Evolutionary conservation across 139 green algal species (phyloP), one percentile per base, ranked within the genome.

Genomic region (Zygnema cylindricum): DNA sequence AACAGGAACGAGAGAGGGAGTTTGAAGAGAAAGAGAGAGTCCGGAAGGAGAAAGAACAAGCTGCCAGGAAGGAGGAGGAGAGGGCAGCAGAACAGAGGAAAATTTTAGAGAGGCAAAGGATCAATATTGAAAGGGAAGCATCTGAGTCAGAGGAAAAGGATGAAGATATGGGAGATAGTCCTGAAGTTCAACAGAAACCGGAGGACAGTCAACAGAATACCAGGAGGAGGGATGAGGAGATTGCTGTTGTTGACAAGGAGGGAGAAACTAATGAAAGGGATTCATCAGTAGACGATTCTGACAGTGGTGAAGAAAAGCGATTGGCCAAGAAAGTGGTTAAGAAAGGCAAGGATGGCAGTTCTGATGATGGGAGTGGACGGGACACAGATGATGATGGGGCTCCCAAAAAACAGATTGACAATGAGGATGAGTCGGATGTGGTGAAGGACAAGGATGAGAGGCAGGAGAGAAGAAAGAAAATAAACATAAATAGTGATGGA

Each of bases 331-430:
- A 73, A 30, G 25, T 25, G 57, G 57, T 73, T 25, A 73, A 73
- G 57, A 73, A 73, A 30, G 54, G 42, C 90, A 69, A 38, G 82
- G 1, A 84, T 69, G 7, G 71, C 40, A 38, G 93, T 91, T 77
- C 43, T 49, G 43, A n/a, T 30, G 3, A 77, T 2, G 36, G 76
- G 55, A 43, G 3, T 73, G 23, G 76, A 63, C 42, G 57, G 25
- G 25, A 25, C 30, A 25, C 30, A 30, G 57, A 25, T 30, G 30
- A 73, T 73, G 30, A n/a, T 25, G 30, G 57, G 57, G 57, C n/a
- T n/a, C n/a, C n/a, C n/a, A n/a, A 73, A 25, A 73, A n/a, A 25
- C 57, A 30, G 30, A 30, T 25, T 73, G 76, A 83, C 1, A 43
- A 83, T 73, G 78, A 85, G 23, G 40, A 85, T 22, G 39, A 85